These are phyloP conservation scores for Penicillium ucsense DNA, from an alignment of 495 filamentous ascomycete species.

Conservation along the genomic window DNA sequence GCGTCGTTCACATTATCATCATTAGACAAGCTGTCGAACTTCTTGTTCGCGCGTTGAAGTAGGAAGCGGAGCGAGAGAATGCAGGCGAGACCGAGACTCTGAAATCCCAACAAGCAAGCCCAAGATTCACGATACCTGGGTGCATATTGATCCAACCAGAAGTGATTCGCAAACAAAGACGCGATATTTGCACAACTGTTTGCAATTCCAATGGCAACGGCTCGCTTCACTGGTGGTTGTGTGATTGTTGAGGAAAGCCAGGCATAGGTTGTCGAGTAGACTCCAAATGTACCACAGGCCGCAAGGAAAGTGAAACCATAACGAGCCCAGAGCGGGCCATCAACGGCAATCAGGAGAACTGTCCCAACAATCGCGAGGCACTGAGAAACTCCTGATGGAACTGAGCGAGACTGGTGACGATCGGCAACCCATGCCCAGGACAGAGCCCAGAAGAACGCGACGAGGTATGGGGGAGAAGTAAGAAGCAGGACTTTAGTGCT, in stretches of 20 bases:
- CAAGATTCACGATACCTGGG: slow-evolving; percentile 8
- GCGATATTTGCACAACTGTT: slow-evolving; percentile 6
- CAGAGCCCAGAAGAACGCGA: slow-evolving; percentile 6
- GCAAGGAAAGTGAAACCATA: slow-evolving; percentile 8
- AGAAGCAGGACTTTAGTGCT: slow-evolving; percentile 9
- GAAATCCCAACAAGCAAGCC: slow-evolving; percentile 14
- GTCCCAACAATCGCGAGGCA: slow-evolving; percentile 3
- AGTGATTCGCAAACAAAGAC: slow-evolving; percentile 7
- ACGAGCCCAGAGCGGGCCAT: slow-evolving; percentile 5
- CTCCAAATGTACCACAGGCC: slow-evolving; percentile 7
- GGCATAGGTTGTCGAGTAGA: slow-evolving; percentile 8
- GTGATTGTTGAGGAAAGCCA: slow-evolving; percentile 11
- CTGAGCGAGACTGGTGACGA: slow-evolving; percentile 4
- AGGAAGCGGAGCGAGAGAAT: slow-evolving; percentile 9
- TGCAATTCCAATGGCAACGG: slow-evolving; percentile 5
- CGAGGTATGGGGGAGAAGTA: slow-evolving; percentile 7
- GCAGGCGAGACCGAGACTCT: slow-evolving; percentile 7
- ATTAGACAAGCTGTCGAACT: slow-evolving; percentile 6
- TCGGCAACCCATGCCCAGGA: slow-evolving; percentile 5
- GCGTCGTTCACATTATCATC: slow-evolving; percentile 7
- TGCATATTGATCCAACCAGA: slow-evolving; percentile 12
- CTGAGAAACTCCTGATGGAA: slow-evolving; percentile 5
- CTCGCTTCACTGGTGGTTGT: slow-evolving; percentile 6
- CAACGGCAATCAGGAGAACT: slow-evolving; percentile 6
- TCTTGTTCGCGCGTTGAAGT: slow-evolving; percentile 7